phyloP scores from a whole-genome alignment of 1,284 basidiomycete genomes.

The Cystobasidium sp. region DNA sequence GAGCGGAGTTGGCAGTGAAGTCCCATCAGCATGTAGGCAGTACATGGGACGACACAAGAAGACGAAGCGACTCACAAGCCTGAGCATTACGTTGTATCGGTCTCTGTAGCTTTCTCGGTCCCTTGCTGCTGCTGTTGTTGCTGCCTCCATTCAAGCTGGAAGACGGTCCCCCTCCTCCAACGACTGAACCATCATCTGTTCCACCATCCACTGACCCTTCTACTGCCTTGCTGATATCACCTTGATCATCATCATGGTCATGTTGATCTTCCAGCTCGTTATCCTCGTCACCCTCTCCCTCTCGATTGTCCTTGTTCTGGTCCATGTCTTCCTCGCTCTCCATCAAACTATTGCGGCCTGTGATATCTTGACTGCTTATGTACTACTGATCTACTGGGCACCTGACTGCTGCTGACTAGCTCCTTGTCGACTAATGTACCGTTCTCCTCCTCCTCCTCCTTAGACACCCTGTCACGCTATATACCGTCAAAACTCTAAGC shows the following conservation, averaged over 20 bases:
- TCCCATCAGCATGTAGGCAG: neutral
- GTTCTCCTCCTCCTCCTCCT: too few species aligned
- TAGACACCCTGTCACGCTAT: too few species aligned
- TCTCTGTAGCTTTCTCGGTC: conserved; percentile 8
- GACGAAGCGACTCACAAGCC: conserved; percentile 13
- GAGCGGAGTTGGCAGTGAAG: neutral
- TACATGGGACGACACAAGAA: neutral
- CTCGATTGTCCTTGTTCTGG: neutral
- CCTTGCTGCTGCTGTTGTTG: conserved; percentile 1
- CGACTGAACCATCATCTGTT: neutral
- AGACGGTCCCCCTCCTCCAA: neutral
- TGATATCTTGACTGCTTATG: neutral
- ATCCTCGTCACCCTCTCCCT: neutral
- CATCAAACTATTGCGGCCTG: neutral
- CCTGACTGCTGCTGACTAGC: too few species aligned
- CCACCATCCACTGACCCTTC: neutral
- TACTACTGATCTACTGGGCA: too few species aligned
- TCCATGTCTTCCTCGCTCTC: conserved; percentile 14
- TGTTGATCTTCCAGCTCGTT: neutral
- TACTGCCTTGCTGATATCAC: conserved; percentile 11
- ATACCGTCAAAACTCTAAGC: too few species aligned
- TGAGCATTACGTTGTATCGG: conserved; percentile 23
- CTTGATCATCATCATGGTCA: neutral
- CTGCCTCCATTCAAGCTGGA: conserved; percentile 8
- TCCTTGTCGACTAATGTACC: too few species aligned